Percentiles rank a stretch among this genome's conserved stretches.
Conservation (phyloP, 768 basidiomycete genomes). For the Lentinula detonsa region DNA sequence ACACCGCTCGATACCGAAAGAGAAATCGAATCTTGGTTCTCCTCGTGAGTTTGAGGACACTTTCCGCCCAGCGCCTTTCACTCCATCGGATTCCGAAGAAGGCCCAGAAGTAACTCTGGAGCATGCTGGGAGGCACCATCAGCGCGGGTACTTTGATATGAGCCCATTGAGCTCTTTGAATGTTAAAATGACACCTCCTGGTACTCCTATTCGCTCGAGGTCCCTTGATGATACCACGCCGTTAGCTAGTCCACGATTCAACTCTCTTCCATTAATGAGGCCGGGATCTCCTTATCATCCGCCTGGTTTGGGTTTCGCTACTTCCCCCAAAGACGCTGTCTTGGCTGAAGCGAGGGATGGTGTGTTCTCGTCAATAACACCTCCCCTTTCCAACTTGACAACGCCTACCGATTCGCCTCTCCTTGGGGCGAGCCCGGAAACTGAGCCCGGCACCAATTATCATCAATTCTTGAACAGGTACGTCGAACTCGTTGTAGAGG, state of each 20-base stretch:
- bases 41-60: conserved; percentile 41
- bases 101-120: conserved; percentile 14
- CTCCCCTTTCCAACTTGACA: conserved; percentile 9
- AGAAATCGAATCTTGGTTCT: conserved; percentile 34
- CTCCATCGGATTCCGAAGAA: conserved; percentile 22
- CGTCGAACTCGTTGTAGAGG: conserved; percentile 19
- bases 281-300: conserved; percentile 37
- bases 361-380: conserved; percentile 11
- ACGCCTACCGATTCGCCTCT: conserved; percentile 1
- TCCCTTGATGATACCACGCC: conserved; percentile 16
- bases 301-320: conserved; percentile 16
- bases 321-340: conserved; percentile 8
- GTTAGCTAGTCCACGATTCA: conserved; percentile 11
- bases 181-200: conserved; percentile 43
- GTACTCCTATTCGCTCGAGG: conserved; percentile 28
- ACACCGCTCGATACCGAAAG: conserved; percentile 1
- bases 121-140: conserved; percentile 40
- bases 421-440: background rate
- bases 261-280: conserved; percentile 15
- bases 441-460: conserved; percentile 39
- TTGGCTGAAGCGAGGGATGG: conserved; percentile 10
- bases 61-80: conserved; percentile 17
- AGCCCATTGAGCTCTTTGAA: conserved; percentile 18
- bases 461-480: conserved; percentile 61
- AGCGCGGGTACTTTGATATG: conserved; percentile 51